These are phyloP conservation scores for Yamadazyma insecticola DNA, from an alignment of 805 yeast genomes.

Conservation along the genomic window DNA sequence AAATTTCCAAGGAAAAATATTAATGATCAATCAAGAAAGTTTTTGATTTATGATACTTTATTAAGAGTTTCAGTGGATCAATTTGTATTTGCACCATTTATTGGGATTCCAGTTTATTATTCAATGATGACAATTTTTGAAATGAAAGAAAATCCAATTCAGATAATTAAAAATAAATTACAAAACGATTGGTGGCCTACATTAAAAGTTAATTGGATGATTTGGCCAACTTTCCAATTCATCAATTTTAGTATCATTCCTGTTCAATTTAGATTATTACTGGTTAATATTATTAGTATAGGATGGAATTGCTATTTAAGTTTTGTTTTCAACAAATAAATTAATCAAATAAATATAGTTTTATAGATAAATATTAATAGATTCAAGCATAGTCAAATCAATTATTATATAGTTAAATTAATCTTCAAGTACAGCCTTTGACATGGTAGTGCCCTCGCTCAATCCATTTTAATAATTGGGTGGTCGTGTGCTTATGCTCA, in stretches of 20 bases:
- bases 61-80: conserved; percentile 68
- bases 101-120: conserved; percentile 67
- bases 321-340: conserved; percentile 16
- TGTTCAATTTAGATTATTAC: conserved; percentile 57
- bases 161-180: conserved; percentile 40
- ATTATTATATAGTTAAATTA: too few species aligned
- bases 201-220: conserved; percentile 67
- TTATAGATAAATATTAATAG: too few species aligned
- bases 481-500: too few species aligned
- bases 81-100: conserved; percentile 68
- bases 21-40: neutral
- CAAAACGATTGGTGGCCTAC: conserved; percentile 60
- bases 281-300: conserved; percentile 68
- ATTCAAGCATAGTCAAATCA: too few species aligned
- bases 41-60: conserved; percentile 14
- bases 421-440: too few species aligned
- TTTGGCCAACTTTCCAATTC: conserved; percentile 89
- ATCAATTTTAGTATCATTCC: conserved; percentile 77
- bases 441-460: too few species aligned
- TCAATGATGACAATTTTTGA: conserved; percentile 66
- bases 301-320: conserved; percentile 84
- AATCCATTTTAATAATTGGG: too few species aligned
- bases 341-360: too few species aligned
- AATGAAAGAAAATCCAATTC: conserved; percentile 31
- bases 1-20: conserved; percentile 8